Conservation (phyloP, 129 eudicot genomes). For the Calendula officinalis region DNA sequence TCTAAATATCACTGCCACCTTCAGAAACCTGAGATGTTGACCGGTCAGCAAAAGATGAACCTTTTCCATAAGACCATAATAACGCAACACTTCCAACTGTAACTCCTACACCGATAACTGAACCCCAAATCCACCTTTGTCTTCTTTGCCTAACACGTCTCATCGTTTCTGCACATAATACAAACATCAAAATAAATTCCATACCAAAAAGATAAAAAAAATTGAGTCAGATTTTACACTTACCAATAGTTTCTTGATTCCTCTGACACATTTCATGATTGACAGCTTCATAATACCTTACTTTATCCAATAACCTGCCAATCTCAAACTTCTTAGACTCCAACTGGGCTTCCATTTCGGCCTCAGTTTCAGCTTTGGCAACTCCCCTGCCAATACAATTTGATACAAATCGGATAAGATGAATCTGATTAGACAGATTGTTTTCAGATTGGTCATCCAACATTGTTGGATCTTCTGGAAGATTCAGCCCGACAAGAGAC, state of each 20-base stretch:
- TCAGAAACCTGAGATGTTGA: slow-evolving; percentile 24
- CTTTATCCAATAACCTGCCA: slow-evolving; percentile 73
- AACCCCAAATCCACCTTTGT: slow-evolving; percentile 78
- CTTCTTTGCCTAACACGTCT: slow-evolving; percentile 60
- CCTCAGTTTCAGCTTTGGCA: slow-evolving; percentile 79
- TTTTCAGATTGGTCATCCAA: slow-evolving; percentile 47
- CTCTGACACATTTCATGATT: slow-evolving; percentile 94
- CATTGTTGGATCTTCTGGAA: slow-evolving; percentile 43
- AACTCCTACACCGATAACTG: slow-evolving; percentile 50
- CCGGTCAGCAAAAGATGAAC: slow-evolving; percentile 33
- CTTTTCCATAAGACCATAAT: slow-evolving; percentile 69
- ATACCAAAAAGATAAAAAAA: background rate
- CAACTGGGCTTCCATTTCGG: slow-evolving; percentile 69
- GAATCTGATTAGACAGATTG: slow-evolving; percentile 55
- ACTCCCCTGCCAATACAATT: slow-evolving; percentile 70
- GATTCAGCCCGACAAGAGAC: slow-evolving; percentile 60
- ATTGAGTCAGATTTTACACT: background rate
- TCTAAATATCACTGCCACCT: slow-evolving; percentile 10
- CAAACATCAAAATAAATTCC: background rate
- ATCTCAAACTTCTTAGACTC: slow-evolving; percentile 83
- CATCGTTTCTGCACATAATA: slow-evolving; percentile 46
- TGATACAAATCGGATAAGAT: slow-evolving; percentile 68
- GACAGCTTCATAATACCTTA: slow-evolving; percentile 81
- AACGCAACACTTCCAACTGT: slow-evolving; percentile 60
- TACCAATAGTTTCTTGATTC: slow-evolving; percentile 96